These are phyloP conservation scores for Trichoderma simmonsii DNA, from an alignment of 2,329 filamentous ascomycete genomes.

Conservation along the genomic window DNA sequence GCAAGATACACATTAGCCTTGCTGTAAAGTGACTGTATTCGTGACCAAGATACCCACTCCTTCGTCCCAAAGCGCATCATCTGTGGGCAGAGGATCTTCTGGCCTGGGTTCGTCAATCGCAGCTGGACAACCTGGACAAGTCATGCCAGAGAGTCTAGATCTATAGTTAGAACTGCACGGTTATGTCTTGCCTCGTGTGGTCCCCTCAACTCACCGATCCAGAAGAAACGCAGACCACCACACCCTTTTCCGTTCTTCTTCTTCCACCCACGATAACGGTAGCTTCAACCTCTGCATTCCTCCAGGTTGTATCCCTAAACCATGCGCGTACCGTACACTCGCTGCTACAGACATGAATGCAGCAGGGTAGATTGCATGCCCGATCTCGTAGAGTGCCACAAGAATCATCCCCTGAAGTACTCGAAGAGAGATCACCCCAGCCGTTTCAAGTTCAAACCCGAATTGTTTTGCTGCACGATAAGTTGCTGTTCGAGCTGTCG, in stretches of 20 bases:
- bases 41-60: neutral
- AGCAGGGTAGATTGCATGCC: slow-evolving; percentile 3
- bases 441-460: neutral
- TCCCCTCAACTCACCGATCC: neutral
- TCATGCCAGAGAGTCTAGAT: neutral
- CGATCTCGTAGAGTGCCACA: neutral
- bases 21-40: neutral
- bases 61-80: slow-evolving; percentile 4
- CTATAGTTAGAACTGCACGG: neutral
- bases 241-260: slow-evolving; percentile 1
- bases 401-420: neutral
- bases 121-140: neutral
- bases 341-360: slow-evolving; percentile 8
- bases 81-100: neutral
- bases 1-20: neutral
- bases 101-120: neutral
- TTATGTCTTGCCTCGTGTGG: neutral
- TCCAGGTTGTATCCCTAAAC: neutral
- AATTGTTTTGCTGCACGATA: neutral
- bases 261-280: slow-evolving; percentile 1
- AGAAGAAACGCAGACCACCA: slow-evolving; percentile 3
- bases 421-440: neutral
- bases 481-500: neutral
- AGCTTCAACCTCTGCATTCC: neutral
- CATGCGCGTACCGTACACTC: neutral